Percentiles rank a stretch among this genome's conserved stretches.
Evolutionary conservation across 2,329 filamentous ascomycete species (phyloP).

Genomic region (Colletotrichum noveboracense): DNA sequence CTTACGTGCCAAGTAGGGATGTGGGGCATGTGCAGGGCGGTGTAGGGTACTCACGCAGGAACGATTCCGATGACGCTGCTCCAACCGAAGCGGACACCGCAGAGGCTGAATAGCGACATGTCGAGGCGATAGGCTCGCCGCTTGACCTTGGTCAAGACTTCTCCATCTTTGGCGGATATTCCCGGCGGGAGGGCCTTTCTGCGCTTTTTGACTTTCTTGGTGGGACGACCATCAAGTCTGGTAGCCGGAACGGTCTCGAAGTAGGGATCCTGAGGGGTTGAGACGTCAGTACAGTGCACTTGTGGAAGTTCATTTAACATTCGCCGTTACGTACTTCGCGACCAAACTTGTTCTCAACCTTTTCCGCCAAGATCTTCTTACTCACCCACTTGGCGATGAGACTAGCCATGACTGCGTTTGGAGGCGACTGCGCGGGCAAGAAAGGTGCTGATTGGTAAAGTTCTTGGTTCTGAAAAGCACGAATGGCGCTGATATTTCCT

Average conservation of each 20-base stretch:
- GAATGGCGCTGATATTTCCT: neutral
- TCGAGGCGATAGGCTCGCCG: conserved; percentile 85
- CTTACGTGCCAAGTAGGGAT: neutral
- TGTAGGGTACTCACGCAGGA: conserved; percentile 69
- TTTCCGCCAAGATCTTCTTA: conserved; percentile 64
- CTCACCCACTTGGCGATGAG: conserved; percentile 58
- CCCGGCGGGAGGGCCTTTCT: conserved; percentile 86
- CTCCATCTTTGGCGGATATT: conserved; percentile 80
- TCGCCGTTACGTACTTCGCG: conserved; percentile 46
- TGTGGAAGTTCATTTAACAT: neutral
- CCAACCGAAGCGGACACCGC: conserved; percentile 89
- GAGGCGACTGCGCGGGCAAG: neutral
- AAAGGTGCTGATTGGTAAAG: neutral
- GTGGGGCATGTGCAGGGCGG: neutral
- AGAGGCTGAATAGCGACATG: conserved; percentile 80
- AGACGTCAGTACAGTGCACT: conserved; percentile 9
- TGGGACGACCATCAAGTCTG: conserved; percentile 67
- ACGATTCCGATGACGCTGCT: conserved; percentile 83
- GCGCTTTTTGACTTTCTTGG: conserved; percentile 78
- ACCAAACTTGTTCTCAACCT: conserved; percentile 62
- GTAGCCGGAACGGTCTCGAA: conserved; percentile 83
- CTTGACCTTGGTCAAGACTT: conserved; percentile 85
- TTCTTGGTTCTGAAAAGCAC: neutral
- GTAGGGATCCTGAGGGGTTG: conserved; percentile 77
- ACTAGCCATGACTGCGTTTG: conserved; percentile 50